A percentile compares a stretch with the other conserved stretches of the same genome.
Conservation (phyloP, 805 yeast genomes). For the Brettanomyces custersianus region DNA sequence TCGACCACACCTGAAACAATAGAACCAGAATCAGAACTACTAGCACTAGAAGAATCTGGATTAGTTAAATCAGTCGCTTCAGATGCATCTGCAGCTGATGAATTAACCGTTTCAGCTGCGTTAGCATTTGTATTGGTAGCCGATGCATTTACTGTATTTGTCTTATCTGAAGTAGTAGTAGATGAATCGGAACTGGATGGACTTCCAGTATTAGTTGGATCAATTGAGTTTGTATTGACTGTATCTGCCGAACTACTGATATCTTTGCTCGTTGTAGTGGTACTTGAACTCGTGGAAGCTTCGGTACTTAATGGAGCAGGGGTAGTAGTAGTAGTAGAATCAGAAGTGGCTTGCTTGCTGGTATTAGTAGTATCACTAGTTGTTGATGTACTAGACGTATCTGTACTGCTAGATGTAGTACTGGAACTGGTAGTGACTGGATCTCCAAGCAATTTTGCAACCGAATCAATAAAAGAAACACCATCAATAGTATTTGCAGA, state of each 20-base stretch:
- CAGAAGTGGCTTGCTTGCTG: background rate
- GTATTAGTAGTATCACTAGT: too few relatives aligned
- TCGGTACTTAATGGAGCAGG: background rate
- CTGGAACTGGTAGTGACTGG: background rate
- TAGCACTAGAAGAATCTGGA: too few relatives aligned
- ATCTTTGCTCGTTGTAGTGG: too few relatives aligned
- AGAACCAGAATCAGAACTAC: too few relatives aligned
- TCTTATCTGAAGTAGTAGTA: background rate
- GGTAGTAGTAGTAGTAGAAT: background rate
- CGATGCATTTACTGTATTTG: background rate
- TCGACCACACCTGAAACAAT: too few relatives aligned
- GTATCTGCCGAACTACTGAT: background rate
- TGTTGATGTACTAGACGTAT: background rate
- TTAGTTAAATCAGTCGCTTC: too few relatives aligned
- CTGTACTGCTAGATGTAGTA: background rate
- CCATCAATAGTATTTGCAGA: conserved; percentile 1
- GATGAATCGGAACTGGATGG: background rate
- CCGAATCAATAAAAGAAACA: background rate
- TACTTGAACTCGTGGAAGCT: background rate
- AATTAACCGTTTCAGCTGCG: too few relatives aligned
- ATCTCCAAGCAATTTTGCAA: background rate
- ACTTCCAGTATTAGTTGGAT: background rate
- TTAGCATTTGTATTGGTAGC: background rate
- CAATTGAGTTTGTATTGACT: background rate
- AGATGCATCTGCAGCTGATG: too few relatives aligned